Conservation (phyloP, 371 early-diverging fungal species). For the Mortierella sp. region DNA sequence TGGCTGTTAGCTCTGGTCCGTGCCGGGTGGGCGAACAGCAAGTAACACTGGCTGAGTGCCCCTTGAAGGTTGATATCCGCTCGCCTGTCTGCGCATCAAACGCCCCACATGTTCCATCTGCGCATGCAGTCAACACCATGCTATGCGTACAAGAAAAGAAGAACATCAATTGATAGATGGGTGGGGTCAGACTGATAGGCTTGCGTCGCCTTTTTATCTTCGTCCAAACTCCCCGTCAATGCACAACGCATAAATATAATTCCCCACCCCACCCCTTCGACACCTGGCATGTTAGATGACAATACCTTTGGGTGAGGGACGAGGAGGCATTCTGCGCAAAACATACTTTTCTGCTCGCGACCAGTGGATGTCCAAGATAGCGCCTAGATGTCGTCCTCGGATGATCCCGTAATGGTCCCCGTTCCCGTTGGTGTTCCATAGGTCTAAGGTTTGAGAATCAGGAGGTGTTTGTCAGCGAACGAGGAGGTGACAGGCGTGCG, state of each 20-base stretch:
- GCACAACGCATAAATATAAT: too few relatives aligned
- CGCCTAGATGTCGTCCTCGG: constrained; percentile 10
- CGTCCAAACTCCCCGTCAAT: too few relatives aligned
- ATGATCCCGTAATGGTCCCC: constrained; percentile 6
- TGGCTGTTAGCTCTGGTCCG: neutral
- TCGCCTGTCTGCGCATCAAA: constrained; percentile 10
- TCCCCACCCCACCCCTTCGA: neutral
- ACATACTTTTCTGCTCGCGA: constrained; percentile 12
- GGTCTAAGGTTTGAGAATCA: neutral
- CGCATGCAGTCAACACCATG: constrained; percentile 3
- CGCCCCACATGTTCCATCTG: constrained; percentile 8
- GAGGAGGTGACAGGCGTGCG: neutral
- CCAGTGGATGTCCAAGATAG: constrained; percentile 4
- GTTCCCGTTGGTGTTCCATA: neutral
- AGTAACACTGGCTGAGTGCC: neutral
- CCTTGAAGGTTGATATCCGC: neutral
- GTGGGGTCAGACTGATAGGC: neutral
- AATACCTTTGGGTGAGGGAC: neutral
- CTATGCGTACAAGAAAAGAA: neutral
- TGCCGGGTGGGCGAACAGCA: neutral
- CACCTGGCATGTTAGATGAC: neutral
- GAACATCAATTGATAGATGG: neutral
- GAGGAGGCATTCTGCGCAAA: neutral
- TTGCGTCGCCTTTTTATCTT: neutral
- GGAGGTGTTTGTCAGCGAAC: too few relatives aligned